Evolutionary conservation across 345 rosid genomes (phyloP).

Genomic region (Excoecaria cochinchinensis): DNA sequence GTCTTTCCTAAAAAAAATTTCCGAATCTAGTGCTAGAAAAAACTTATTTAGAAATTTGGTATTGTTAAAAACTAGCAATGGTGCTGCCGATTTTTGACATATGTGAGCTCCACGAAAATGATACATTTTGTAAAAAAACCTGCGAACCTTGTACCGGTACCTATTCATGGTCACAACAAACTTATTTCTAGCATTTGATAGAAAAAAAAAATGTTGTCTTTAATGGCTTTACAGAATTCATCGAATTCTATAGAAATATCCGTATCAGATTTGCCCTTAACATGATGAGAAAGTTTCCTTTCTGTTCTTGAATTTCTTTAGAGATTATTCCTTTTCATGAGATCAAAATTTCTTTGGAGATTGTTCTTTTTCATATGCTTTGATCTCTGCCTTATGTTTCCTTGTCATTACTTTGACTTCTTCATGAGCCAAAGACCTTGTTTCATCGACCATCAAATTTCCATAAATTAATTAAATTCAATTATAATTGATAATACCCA

Average conservation of each 20-base stretch:
- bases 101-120: no score
- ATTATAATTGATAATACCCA: no score
- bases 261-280: slow-evolving; percentile 30
- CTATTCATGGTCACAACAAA: no score
- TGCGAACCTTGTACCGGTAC: no score
- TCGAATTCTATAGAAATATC: slow-evolving; percentile 41
- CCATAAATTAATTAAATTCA: no score
- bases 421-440: slow-evolving; percentile 62
- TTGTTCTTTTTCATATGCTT: slow-evolving; percentile 49
- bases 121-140: no score
- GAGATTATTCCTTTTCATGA: no score
- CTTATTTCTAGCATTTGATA: slow-evolving; percentile 62
- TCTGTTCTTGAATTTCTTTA: slow-evolving; percentile 40
- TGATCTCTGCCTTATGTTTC: slow-evolving; percentile 84
- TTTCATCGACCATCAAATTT: slow-evolving; percentile 56
- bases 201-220: slow-evolving; percentile 47
- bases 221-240: slow-evolving; percentile 49
- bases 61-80: no score
- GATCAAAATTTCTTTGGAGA: slow-evolving; percentile 67
- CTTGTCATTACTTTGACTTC: slow-evolving; percentile 65
- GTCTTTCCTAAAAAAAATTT: no score
- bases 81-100: no score
- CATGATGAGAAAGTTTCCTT: slow-evolving; percentile 8
- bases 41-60: no score
- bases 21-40: no score